Conservation (phyloP, 768 basidiomycete species). For the Amanita exitialis region DNA sequence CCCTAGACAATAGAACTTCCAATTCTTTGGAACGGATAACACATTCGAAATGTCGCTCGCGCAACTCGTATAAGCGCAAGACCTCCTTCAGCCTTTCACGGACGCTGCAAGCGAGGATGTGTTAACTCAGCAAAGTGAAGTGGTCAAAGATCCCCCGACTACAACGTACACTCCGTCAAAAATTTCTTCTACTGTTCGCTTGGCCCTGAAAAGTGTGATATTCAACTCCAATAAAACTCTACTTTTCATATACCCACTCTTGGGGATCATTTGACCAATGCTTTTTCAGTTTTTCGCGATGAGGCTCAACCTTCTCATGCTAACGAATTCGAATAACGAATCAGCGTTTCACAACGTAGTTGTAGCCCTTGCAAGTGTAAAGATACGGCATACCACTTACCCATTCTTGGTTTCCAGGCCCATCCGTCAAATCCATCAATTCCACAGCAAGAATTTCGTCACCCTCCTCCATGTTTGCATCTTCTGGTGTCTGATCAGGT, state of each 20-base stretch:
- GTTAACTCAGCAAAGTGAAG: background rate
- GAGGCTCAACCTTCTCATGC: constrained; percentile 59
- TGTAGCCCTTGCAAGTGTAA: background rate
- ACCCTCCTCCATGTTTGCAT: constrained; percentile 78
- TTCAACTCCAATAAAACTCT: background rate
- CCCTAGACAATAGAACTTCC: constrained; percentile 78
- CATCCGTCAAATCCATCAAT: constrained; percentile 81
- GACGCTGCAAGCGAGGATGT: constrained; percentile 37
- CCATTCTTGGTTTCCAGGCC: constrained; percentile 49
- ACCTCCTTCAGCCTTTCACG: constrained; percentile 83
- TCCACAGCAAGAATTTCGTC: constrained; percentile 88
- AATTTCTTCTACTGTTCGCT: constrained; percentile 68
- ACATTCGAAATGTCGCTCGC: constrained; percentile 88
- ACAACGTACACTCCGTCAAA: constrained; percentile 73
- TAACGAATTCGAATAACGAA: constrained; percentile 17
- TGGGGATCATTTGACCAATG: constrained; percentile 67
- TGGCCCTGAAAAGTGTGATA: constrained; percentile 38
- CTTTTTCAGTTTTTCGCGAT: constrained; percentile 66
- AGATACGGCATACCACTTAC: constrained; percentile 26
- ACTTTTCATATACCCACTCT: constrained; percentile 42
- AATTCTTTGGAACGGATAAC: constrained; percentile 89
- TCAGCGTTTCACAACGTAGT: background rate
- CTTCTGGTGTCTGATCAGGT: constrained; percentile 76
- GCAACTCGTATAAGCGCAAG: constrained; percentile 79
- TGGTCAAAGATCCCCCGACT: constrained; percentile 4